These are phyloP conservation scores for Sugiyamaella valdiviana DNA, from an alignment of 805 yeast genomes.

Conservation along the genomic window DNA sequence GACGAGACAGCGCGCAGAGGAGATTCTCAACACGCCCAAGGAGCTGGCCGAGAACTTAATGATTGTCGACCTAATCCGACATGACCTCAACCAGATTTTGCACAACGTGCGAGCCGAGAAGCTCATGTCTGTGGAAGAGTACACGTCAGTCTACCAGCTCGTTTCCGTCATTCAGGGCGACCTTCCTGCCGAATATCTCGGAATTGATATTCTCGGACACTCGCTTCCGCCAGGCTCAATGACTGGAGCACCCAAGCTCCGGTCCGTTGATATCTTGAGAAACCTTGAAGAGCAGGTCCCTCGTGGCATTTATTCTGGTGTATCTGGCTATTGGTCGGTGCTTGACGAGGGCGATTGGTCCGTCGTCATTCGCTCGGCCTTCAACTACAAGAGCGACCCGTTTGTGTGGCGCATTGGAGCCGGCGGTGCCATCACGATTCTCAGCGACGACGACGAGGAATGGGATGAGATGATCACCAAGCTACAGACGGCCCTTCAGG, in stretches of 20 bases:
- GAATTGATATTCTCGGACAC: slow-evolving; percentile 69
- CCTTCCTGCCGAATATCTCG: slow-evolving; percentile 43
- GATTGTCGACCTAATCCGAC: slow-evolving; percentile 94
- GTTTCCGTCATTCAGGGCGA: slow-evolving; percentile 82
- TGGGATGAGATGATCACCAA: slow-evolving; percentile 88
- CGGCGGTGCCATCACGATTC: slow-evolving; percentile 94
- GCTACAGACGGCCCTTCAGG: slow-evolving; percentile 71
- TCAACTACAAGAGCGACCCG: slow-evolving; percentile 51
- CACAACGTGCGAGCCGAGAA: slow-evolving; percentile 63
- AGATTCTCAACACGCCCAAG: slow-evolving; percentile 71
- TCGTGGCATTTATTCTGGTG: slow-evolving; percentile 90
- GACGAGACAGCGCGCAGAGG: slow-evolving; percentile 52
- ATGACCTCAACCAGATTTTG: slow-evolving; percentile 70
- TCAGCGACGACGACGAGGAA: slow-evolving; percentile 77
- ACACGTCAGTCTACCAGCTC: slow-evolving; percentile 81
- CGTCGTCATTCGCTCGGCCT: slow-evolving; percentile 82
- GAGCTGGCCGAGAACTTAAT: slow-evolving; percentile 93
- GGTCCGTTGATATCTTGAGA: slow-evolving; percentile 80
- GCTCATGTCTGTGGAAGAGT: slow-evolving; percentile 89
- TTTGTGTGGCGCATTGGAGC: slow-evolving; percentile 83
- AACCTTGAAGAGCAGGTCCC: slow-evolving; percentile 44
- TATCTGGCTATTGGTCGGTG: slow-evolving; percentile 90
- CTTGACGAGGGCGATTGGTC: slow-evolving; percentile 92
- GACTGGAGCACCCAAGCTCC: slow-evolving; percentile 98
- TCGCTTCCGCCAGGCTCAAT: slow-evolving; percentile 97